Percentiles rank a stretch among this genome's conserved stretches.
Conservation (phyloP, 768 basidiomycete genomes). For the Serpula lacrymans region DNA sequence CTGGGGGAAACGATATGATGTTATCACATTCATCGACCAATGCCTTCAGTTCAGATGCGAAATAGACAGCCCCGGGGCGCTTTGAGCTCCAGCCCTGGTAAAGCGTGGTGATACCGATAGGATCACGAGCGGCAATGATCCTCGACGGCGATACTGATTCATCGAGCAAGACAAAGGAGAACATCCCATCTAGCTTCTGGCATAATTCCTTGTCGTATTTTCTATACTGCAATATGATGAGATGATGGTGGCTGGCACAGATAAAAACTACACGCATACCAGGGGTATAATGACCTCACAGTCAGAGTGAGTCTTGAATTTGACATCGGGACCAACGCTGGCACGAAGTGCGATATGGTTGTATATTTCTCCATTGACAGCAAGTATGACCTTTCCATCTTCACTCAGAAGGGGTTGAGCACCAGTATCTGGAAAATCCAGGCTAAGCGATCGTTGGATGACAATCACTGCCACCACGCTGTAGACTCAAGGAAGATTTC, state of each 20-base stretch:
- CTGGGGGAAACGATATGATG: slow-evolving; percentile 94
- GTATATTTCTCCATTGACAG: slow-evolving; percentile 99
- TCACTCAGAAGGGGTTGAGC: slow-evolving; percentile 91
- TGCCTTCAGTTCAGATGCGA: slow-evolving; percentile 95
- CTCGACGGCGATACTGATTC: slow-evolving; percentile 87
- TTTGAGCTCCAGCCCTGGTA: slow-evolving; percentile 94
- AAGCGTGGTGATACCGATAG: slow-evolving; percentile 97
- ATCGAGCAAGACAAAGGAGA: slow-evolving; percentile 95
- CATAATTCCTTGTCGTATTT: slow-evolving; percentile 78
- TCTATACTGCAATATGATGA: slow-evolving; percentile 57
- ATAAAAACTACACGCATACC: slow-evolving; percentile 40
- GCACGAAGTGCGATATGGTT: slow-evolving; percentile 86
- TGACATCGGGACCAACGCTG: slow-evolving; percentile 56
- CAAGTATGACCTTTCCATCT: slow-evolving; percentile 78
- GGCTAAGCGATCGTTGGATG: background rate
- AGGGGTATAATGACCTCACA: slow-evolving; percentile 96
- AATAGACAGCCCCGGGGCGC: slow-evolving; percentile 79
- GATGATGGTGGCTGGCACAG: background rate
- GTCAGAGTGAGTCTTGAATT: slow-evolving; percentile 97
- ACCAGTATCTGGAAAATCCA: slow-evolving; percentile 68
- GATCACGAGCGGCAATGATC: slow-evolving; percentile 94
- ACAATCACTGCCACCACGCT: background rate
- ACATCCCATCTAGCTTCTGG: slow-evolving; percentile 92
- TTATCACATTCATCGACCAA: slow-evolving; percentile 90
- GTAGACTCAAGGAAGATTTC: background rate